Base-by-base conservation (phyloP, 1,284 basidiomycete species). In the Leccinum proximum region DNA sequence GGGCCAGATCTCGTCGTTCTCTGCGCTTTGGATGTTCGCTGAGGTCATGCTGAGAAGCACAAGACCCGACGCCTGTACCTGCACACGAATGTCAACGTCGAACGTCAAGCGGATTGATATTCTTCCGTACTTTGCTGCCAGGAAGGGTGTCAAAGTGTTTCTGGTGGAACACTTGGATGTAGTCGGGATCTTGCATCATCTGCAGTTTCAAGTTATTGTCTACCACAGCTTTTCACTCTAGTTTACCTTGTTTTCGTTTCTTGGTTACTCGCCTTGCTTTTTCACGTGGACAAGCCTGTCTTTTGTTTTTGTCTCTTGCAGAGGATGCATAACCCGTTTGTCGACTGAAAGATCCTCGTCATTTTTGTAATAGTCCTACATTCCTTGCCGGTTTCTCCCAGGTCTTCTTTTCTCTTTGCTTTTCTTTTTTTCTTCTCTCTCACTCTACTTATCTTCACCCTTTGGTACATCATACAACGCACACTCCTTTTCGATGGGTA, bases 11-110 rank as follows among this genome's bases (percentile, higher is more conserved):
- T 77, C 69, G 16, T 77, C 79, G 13, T 78, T 72, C 2, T 64
- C 60, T 60, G 16, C 62, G 13, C 69, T 64, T 30, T 30, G 30
- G 30, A 30, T 30, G 30, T 30, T 30, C 30, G 30, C 30, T 30
- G 30, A 30, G 14, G 80, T 74, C 0, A 84, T 78, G 1, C 69
- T 72, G 67, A 93, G 77, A 85, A 97, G 73, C 90, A 94, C 45
- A 94, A 73, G 58, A 96, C 79, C 11, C 87, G 84, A 66, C 88
- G 86, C 71, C 90, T 93, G 76, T 91, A 89, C 63, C 91, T 94
- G 64, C 50, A 64, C 14, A 58, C 10, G 53, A 70, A 3, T 13
- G n/a, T 70, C 60, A 71, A 4, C 40, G 22, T 60, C 67, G 14
- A 66, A 53, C 26, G 22, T 63, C 9, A 60, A 30, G 58, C 4